Conservation (phyloP, 2,329 filamentous ascomycete species). For the Colletotrichum brevisporum region DNA sequence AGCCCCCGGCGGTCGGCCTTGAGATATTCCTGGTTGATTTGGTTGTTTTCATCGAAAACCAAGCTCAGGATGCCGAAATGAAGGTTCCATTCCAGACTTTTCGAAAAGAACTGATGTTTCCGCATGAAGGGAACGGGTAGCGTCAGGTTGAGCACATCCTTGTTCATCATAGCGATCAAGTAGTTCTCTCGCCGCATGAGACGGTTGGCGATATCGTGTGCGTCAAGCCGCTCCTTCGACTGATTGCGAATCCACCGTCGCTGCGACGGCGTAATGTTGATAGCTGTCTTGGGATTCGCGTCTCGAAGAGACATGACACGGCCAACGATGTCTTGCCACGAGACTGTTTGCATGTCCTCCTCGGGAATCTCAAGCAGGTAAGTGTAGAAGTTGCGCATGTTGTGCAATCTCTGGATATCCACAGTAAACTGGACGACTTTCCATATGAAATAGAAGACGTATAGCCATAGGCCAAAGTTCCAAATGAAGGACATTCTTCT, state of each 20-base stretch:
- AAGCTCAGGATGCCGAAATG: slow-evolving; percentile 93
- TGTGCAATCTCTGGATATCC: slow-evolving; percentile 79
- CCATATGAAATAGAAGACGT: slow-evolving; percentile 87
- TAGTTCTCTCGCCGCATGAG: slow-evolving; percentile 98
- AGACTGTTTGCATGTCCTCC: slow-evolving; percentile 92
- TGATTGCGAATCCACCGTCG: slow-evolving; percentile 80
- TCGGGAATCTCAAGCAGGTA: slow-evolving; percentile 85
- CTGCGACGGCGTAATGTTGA: slow-evolving; percentile 65
- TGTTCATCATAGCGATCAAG: slow-evolving; percentile 96
- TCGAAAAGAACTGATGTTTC: slow-evolving; percentile 86
- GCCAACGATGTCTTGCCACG: slow-evolving; percentile 92
- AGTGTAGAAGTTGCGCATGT: slow-evolving; percentile 89
- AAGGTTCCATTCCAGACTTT: slow-evolving; percentile 92
- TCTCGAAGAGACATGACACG: slow-evolving; percentile 88
- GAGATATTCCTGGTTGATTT: slow-evolving; percentile 88
- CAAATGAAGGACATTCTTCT: slow-evolving; percentile 80
- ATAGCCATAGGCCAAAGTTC: slow-evolving; percentile 86
- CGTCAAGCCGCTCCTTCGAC: slow-evolving; percentile 94
- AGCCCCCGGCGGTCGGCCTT: slow-evolving; percentile 84
- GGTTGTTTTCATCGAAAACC: slow-evolving; percentile 90
- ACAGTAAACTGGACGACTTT: slow-evolving; percentile 81
- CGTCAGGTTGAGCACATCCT: slow-evolving; percentile 90
- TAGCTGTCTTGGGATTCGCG: slow-evolving; percentile 84
- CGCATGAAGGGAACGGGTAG: slow-evolving; percentile 87
- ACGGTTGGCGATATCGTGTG: slow-evolving; percentile 96